Evolutionary conservation across 768 basidiomycete genomes (phyloP), one percentile per base, ranked within the genome.

Genomic region (Tylopilus sp.): DNA sequence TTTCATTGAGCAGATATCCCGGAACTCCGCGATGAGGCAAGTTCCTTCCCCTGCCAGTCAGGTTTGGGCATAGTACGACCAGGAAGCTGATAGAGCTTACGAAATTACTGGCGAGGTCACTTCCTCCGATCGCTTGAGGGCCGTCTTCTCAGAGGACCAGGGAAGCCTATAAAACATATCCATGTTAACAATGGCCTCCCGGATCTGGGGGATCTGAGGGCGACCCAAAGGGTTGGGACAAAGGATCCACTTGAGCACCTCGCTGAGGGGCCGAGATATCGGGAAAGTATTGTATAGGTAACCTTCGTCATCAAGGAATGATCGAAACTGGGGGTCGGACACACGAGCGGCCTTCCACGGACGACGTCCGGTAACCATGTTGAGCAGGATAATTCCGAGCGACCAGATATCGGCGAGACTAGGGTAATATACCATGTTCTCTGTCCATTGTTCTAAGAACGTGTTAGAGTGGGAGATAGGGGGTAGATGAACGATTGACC

Each of bases 331-430:
- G 21, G 1, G 7, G 8, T 63, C 55, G 18, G 61, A 31, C 4
- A 3, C n/a, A 23, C 23, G 17, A 15, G 61, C 62, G 8, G 8
- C 15, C 8, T 18, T 52, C 61, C 61, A 64, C 6, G 52, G 62
- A 30, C 48, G 53, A 46, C 44, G 60, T 17, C 85, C 84, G 48
- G 84, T 84, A 42, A 88, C 81, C 71, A 95, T 80, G 68, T 91
- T 94, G 57, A 86, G 77, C 48, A 95, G 77, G 56, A 95, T 87
- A 55, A 95, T 78, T 18, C 86, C 87, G 21, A 88, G 67, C 8
- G 86, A 76, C 87, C 87, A 88, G 52, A 87, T 76, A 56, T 88
- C 86, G 3, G 49, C 73, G 35, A 70, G 63, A 39, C 58, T 53
- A 2, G 66, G 57, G 20, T 55, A 66, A 20, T 56, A 66, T 50